These are phyloP conservation scores for Suillus alpinus DNA, from an alignment of 768 basidiomycete species.

Conservation along the genomic window DNA sequence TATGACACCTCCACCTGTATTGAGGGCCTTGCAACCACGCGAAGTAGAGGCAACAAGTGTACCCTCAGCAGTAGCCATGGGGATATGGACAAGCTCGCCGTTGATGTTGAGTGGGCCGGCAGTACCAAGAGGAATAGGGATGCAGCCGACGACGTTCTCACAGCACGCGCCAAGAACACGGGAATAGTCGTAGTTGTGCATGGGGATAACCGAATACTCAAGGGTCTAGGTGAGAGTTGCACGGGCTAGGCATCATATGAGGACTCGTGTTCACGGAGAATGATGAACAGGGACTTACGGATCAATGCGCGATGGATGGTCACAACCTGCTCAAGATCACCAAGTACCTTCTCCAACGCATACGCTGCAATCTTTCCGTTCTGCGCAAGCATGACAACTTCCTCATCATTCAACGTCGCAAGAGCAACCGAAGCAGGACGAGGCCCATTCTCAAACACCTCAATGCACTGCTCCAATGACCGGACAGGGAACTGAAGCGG, in stretches of 20 bases:
- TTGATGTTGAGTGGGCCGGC: slow-evolving; percentile 95
- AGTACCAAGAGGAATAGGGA: slow-evolving; percentile 93
- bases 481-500: slow-evolving; percentile 32
- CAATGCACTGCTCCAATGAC: slow-evolving; percentile 72
- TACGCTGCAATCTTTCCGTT: slow-evolving; percentile 92
- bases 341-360: slow-evolving; percentile 90
- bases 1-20: slow-evolving; percentile 91
- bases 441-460: slow-evolving; percentile 75
- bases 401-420: slow-evolving; percentile 80
- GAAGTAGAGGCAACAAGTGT: slow-evolving; percentile 97
- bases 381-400: slow-evolving; percentile 83
- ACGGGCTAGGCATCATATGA: slow-evolving; percentile 53
- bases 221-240: slow-evolving; percentile 80
- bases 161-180: slow-evolving; percentile 96
- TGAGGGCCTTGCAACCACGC: slow-evolving; percentile 96
- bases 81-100: slow-evolving; percentile 80
- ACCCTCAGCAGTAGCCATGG: slow-evolving; percentile 99
- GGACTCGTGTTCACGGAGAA: not conserved
- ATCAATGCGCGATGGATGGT: slow-evolving; percentile 82
- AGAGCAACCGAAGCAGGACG: slow-evolving; percentile 56
- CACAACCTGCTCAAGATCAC: slow-evolving; percentile 84
- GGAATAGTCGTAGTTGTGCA: slow-evolving; percentile 86
- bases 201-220: slow-evolving; percentile 80
- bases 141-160: slow-evolving; percentile 97
- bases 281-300: slow-evolving; percentile 54